Base-by-base conservation (phyloP, 495 filamentous ascomycete species). In the Aspergillus haitiensis region DNA sequence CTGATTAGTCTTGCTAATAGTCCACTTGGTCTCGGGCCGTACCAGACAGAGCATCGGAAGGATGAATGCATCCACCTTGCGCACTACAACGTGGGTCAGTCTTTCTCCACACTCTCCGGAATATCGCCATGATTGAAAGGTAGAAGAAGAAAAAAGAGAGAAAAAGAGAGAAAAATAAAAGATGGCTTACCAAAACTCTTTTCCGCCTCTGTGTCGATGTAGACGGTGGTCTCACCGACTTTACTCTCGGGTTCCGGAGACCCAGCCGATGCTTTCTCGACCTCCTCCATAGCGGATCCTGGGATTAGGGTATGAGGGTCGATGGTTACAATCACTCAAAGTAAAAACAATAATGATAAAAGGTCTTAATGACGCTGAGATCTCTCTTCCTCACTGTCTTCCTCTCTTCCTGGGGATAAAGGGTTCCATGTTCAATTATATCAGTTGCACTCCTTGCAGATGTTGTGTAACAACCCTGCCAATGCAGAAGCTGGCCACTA, bases 21-120 rank as follows among this genome's bases (percentile, higher is more conserved):
- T 27, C 21, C 21, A 3, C 3, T 27, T 27, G 21, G 3, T 27
- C 1, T 27, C 13, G 3, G n/a, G 1, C 32, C 63, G 40, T 58
- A 74, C 71, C 62, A 72, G 37, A 46, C 70, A 72, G 4, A 74
- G 57, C n/a, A 72, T n/a, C 0, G 70, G 72, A 31, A 74, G 56
- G n/a, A 71, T 58, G 31, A 55, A 69, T n/a, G 67, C 53, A 33
- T 74, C 71, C 51, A 72, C 65, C 55, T 72, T 74, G 27, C 64
- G 60, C 6, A 67, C 64, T 64, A 49, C 18, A 11, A 9, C 21
- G 3, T 7, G 10, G 13, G 60, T 57, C 35, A 58, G 51, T 40
- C 9, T n/a, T 45, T 27, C 3, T 32, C 13, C 39, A 9, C 34
- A 46, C 5, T 46, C 31, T 8, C 1, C 21, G 21, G 21, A 27